Evolutionary conservation across 805 yeast genomes (phyloP).

Genomic region (Zygosaccharomyces gambellarensis): DNA sequence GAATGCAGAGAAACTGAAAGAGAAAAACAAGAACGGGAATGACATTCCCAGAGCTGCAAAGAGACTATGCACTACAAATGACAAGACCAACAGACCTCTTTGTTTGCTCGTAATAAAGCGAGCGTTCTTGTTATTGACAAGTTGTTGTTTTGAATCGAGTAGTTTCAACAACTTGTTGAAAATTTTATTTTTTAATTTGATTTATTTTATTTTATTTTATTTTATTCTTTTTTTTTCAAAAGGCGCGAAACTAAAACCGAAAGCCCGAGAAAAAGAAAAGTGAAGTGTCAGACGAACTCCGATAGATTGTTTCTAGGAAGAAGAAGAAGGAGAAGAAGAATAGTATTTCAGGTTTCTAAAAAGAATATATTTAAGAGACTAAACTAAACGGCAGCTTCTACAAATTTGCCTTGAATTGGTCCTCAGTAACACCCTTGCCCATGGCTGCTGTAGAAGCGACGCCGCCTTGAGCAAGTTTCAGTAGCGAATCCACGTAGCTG

Average conservation of each 20-base stretch:
- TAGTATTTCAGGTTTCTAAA: not conserved
- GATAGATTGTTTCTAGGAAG: not conserved
- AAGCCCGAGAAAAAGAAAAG: not conserved
- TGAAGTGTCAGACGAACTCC: not conserved
- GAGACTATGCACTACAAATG: too few species aligned
- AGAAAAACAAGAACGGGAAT: too few species aligned
- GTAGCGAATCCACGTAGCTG: constrained; percentile 85
- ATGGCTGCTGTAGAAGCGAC: constrained; percentile 93
- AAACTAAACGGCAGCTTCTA: not conserved
- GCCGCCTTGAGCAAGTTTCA: constrained; percentile 91
- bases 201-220: not conserved
- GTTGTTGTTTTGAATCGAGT: too few species aligned
- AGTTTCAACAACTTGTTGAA: not conserved
- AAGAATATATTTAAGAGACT: not conserved
- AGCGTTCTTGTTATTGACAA: too few species aligned
- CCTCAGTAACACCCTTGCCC: constrained; percentile 98
- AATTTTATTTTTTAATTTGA: not conserved
- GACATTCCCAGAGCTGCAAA: too few species aligned
- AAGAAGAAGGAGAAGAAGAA: not conserved
- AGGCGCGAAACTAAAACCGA: not conserved
- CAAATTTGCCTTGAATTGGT: constrained; percentile 62
- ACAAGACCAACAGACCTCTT: too few species aligned
- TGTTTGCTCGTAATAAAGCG: too few species aligned
- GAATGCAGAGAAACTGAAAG: not conserved
- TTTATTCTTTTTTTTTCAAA: not conserved